Evolutionary conservation across 495 filamentous ascomycete species (phyloP), one percentile per base, ranked within the genome.

Genomic region (Astrothelium subdiscretum): DNA sequence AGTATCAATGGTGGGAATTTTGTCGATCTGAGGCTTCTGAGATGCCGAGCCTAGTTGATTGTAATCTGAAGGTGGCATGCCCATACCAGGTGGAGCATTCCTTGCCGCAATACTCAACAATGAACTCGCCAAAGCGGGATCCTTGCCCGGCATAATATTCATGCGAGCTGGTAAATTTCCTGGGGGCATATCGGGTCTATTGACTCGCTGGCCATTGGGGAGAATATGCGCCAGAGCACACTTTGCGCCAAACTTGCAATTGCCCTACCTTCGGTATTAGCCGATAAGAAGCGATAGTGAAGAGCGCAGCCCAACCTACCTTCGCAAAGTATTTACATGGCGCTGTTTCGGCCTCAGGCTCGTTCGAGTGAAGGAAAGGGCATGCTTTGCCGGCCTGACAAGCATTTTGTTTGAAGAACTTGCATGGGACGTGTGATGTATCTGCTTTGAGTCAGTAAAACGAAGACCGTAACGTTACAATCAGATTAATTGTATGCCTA

Each of bases 291-390:
- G 62, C 59, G 31, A 15, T 32, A 35, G 66, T 31, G 22, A 35
- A 15, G 20, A 58, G 48, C 31, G 15, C 35, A 38, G 15, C 20
- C 65, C 26, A 40, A 22, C 83, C 68, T 80, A 96, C 92, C 86
- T 97, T 98, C 64, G 90, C 85, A 67, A 97, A 98, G 76, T 97
- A 98, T 77, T 97, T 97, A 83, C 94, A 98, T 27, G 87, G 86
- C 51, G 91, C 86, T 64, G 86, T 89, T 63, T 95, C 90, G 31
- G 85, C 80, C 26, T 90, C 80, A 24, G 85, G 76, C 72, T 92
- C 87, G 63, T 88, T 83, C 52, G 91, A 92, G 76, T 98, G 94
- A 63, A 91, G 87, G 77, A 97, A 98, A 42, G 94, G 94, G 77
- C 94, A 98, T 52, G 91, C 89, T 71, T 87, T 87, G 66, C 94